Base-by-base conservation (phyloP, 1,139 yeast genomes). In the Debaryomycetaceae sp. region DNA sequence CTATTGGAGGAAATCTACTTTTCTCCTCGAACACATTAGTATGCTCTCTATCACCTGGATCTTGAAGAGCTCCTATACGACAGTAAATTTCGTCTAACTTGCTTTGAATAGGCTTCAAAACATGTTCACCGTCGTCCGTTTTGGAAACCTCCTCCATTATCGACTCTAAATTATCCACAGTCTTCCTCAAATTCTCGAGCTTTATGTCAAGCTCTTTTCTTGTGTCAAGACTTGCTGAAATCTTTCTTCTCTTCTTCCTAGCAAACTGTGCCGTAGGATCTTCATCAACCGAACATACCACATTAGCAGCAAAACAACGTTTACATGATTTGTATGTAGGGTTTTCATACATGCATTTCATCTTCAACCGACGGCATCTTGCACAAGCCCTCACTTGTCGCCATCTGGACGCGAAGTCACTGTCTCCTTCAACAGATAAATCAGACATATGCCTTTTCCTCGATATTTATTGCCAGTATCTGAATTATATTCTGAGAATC, bases 321-420 rank as follows among this genome's bases (percentile, higher is more conserved):
- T 65, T 66, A 57, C 85, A 80, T 11, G 77, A 56, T 34, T 58
- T 57, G 47, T 62, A 68, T 8, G 58, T 53, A 1, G 81, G 82
- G 47, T 72, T 72, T 30, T 75, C 78, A 55, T 73, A 80, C 5
- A 72, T 71, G 55, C 85, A 80, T 49, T 78, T 70, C 70, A 77
- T 75, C 53, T 80, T 80, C 31, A 78, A 63, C 38, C 83, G 56
- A 48, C 79, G 77, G 51, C 85, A 80, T 45, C 84, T 59, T 6
- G 82, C 82, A 60, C 85, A 80, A 1, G 84, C 83, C 44, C 78
- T 63, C 24, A 69, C 58, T 48, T 67, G 76, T 37, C 79, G 55
- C 78, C 79, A 75, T 42, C 59, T 61, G 23, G 51, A 48, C 9
- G 71, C 55, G 51, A 70, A 68, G 8, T 58, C 59, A 13, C 14